Conservation (phyloP, 345 rosid species). For the Physaria fendleri region DNA sequence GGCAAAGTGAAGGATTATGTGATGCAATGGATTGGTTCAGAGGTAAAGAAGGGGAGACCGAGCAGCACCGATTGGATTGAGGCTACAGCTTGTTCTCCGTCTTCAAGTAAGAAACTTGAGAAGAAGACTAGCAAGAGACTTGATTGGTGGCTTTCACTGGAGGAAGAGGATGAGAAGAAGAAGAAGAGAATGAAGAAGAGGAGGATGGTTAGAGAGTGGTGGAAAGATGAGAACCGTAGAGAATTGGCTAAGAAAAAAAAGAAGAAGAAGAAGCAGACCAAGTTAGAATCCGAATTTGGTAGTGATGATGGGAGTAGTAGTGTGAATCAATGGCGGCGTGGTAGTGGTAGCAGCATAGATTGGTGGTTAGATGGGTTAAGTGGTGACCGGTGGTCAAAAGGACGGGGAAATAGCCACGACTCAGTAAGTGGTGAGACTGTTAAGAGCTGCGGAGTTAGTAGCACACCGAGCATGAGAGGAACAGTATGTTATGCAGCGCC, state of each 20-base stretch:
- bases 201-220: slow-evolving; percentile 90
- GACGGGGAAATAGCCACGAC: slow-evolving; percentile 52
- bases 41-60: slow-evolving; percentile 73
- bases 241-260: slow-evolving; percentile 66
- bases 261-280: slow-evolving; percentile 45
- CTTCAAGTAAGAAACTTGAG: slow-evolving; percentile 27
- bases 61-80: slow-evolving; percentile 52
- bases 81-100: slow-evolving; percentile 15
- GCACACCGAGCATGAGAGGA: slow-evolving; percentile 99
- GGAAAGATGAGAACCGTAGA: slow-evolving; percentile 94
- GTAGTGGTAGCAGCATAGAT: slow-evolving; percentile 63
- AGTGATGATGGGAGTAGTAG: slow-evolving; percentile 31
- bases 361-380: slow-evolving; percentile 80
- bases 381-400: slow-evolving; percentile 58
- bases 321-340: slow-evolving; percentile 58
- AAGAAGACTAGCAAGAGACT: slow-evolving; percentile 46
- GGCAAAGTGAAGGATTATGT: slow-evolving; percentile 80
- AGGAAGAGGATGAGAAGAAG: slow-evolving; percentile 54
- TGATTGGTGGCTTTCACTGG: slow-evolving; percentile 92
- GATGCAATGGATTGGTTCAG: slow-evolving; percentile 93
- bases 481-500: slow-evolving; percentile 93
- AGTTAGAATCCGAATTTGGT: slow-evolving; percentile 27
- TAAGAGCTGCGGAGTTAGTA: slow-evolving; percentile 74
- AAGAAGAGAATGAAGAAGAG: slow-evolving; percentile 43
- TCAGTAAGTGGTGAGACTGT: slow-evolving; percentile 67